Percentiles rank a stretch among this genome's conserved stretches.
Evolutionary conservation across 306 rosid species (phyloP).

Genomic region (Castanea crenata): DNA sequence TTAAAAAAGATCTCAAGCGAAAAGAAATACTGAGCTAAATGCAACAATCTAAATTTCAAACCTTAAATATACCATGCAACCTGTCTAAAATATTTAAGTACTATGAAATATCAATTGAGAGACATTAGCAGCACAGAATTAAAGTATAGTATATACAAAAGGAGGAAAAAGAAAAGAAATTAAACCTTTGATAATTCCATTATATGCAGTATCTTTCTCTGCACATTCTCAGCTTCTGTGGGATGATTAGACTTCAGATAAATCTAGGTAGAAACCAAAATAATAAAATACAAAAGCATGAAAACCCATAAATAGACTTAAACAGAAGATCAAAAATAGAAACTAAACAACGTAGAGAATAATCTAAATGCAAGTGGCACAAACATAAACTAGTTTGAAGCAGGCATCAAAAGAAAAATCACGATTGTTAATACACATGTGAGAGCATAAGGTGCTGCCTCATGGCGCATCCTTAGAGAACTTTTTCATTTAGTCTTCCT

Average conservation of each 20-base stretch:
- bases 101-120: neutral
- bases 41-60: neutral
- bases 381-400: neutral
- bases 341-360: conserved; percentile 17
- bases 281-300: conserved; percentile 8
- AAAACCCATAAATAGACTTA: conserved; percentile 17
- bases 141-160: neutral
- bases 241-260: conserved; percentile 59
- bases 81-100: neutral
- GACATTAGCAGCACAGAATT: neutral
- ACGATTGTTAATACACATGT: neutral
- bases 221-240: conserved; percentile 70
- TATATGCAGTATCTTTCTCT: conserved; percentile 72
- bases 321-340: conserved; percentile 2
- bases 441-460: neutral
- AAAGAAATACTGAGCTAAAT: neutral
- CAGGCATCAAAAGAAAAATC: neutral
- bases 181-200: conserved; percentile 82
- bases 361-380: neutral
- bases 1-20: no score
- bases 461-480: no score
- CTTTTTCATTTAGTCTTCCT: no score
- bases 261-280: conserved; percentile 35
- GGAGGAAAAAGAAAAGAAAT: conserved; percentile 20
- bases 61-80: neutral